Evolutionary conservation across 176 grass and related monocot genomes (phyloP), one percentile per base, ranked within the genome.

Genomic region (Cocos nucifera): DNA sequence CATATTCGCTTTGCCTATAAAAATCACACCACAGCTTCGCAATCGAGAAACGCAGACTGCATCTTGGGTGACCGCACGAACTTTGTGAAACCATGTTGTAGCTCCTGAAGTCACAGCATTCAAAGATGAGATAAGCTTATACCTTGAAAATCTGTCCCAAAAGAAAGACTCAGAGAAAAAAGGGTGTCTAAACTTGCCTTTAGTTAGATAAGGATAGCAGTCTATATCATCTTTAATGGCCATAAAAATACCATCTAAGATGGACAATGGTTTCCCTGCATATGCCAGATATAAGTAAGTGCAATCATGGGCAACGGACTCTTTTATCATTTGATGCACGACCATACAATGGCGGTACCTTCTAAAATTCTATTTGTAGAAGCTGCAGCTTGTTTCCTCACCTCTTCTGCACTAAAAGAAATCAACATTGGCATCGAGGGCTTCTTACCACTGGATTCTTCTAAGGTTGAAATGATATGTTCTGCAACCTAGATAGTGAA

Each of bases 1-100:
- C 93, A 98, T 98, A 76, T 98, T 98, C 60, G 87, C 93, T 83
- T 98, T 98, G 3, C 93, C 93, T 1, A 98, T 83, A 67, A 92
- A 79, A 73, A 98, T 74, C 18, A 90, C 93, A 73, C 93, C 87
- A 81, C 93, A 98, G 80, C 50, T 82, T 22, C 87, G 76, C 77
- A 98, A 78, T 56, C 87, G 79, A 70, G 81, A 76, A 62, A 98
- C 93, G 17, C 78, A 74, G 4, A 83, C 70, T 32, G 93, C 87
- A 6, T 98, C 93, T 77, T 86, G 57, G 49, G 79, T 66, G 29
- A 98, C 76, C 28, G 63, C 17, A 24, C 61, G 70, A 19, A 98
- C 75, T 72, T 92, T 62, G 49, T 98, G 84, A 39, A 91, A 77
- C 75, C 73, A 98, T 71, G 81, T 80, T 28, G 93, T 98, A 66